Base-by-base conservation (phyloP, 768 basidiomycete genomes). In the Tricholoma terreum region DNA sequence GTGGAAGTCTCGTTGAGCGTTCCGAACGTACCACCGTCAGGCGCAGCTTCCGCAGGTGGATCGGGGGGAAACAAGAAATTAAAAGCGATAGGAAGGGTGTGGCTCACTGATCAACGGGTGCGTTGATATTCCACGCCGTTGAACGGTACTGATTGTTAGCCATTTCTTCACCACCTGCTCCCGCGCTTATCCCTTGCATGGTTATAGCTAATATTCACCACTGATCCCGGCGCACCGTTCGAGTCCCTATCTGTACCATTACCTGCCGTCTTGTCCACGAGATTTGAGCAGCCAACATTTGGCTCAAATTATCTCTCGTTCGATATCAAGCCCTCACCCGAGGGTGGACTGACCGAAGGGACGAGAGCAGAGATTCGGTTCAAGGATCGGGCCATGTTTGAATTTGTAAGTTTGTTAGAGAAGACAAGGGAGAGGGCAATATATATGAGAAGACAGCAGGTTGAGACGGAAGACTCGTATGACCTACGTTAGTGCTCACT, bases 281-380 rank as follows among this genome's bases (percentile, higher is more conserved):
- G 77, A 61, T 92, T 88, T 66, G 84, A 90, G 61, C 90, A 92
- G 67, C 91, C 91, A 4, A 79, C 83, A 8, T 85, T 92, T 55
- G 81, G 80, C 46, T 69, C 80, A 9, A 92, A 92, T 69, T 89
- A 81, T 61, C 76, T 92, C 49, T 67, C 74, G 0, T 77, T 92
- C 61, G 82, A 86, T 48, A 73, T 92, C 65, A 83, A 79, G 62
- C 89, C 91, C 5, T 78, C 87, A 8, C 66, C 79, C 1, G 83
- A 77, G 11, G 89, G 90, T n/a, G 86, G 85, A 9, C 73, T 92
- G 35, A 80, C 81, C 0, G 71, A 80, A 1, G 87, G 87, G 1
- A 87, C 87, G 12, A 80, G 70, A 52, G 81, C 80, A 3, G 88
- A 91, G 69, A 72, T 92, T 38, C 81, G 89, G 55, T 80, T 89